Conservation (phyloP, 2,329 filamentous ascomycete species). For the Fusarium brachygibbosum region DNA sequence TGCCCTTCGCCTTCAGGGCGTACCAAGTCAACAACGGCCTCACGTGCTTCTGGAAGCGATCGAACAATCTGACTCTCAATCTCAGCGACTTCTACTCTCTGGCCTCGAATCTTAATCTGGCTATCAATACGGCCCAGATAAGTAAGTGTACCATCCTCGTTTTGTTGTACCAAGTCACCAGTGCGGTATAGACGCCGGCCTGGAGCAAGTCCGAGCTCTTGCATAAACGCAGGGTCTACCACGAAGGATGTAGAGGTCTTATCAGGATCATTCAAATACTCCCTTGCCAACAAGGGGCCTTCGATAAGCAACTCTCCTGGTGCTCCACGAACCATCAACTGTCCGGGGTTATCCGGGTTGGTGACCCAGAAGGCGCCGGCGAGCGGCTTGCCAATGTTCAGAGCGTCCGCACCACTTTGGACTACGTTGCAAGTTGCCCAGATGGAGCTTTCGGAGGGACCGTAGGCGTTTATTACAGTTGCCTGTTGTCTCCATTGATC, state of each 20-base stretch:
- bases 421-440: constrained; percentile 3
- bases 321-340: constrained; percentile 2
- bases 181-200: constrained; percentile 1
- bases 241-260: constrained; percentile 1
- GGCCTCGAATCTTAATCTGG: constrained; percentile 9
- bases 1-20: background rate
- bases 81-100: constrained; percentile 1
- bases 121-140: background rate
- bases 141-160: background rate
- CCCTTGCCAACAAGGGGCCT: constrained; percentile 2
- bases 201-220: background rate
- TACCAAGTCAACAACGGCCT: constrained; percentile 2
- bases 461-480: constrained; percentile 7
- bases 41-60: background rate
- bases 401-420: background rate
- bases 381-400: constrained; percentile 5
- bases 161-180: background rate
- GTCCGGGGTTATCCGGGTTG: background rate
- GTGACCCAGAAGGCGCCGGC: constrained; percentile 1
- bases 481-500: constrained; percentile 7
- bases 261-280: constrained; percentile 1
- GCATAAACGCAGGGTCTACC: background rate
- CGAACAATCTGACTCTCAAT: background rate
- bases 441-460: constrained; percentile 4
- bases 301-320: constrained; percentile 7